A percentile compares a stretch with the other conserved stretches of the same genome.
Evolutionary conservation across 129 eudicot species (phyloP).

Genomic region (Chrysanthemum lavandulifolium): DNA sequence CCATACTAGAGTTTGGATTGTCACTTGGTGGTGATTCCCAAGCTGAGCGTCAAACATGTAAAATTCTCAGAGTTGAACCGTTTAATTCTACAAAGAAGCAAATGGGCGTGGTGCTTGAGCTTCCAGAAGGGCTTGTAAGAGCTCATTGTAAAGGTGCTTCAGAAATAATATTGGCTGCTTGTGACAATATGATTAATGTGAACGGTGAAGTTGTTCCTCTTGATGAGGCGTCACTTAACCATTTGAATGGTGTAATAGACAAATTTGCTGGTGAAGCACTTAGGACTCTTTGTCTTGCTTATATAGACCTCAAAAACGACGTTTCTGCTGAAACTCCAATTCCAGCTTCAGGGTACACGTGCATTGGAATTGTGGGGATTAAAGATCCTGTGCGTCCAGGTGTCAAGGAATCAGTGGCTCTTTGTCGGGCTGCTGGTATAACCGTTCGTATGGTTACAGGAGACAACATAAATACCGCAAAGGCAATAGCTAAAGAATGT

Average conservation of each 20-base stretch:
- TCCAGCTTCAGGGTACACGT: slow-evolving; percentile 72
- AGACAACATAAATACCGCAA: slow-evolving; percentile 91
- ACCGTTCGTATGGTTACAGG: slow-evolving; percentile 96
- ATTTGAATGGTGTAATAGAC: slow-evolving; percentile 58
- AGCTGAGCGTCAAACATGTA: slow-evolving; percentile 43
- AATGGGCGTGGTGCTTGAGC: slow-evolving; percentile 92
- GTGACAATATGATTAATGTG: slow-evolving; percentile 71
- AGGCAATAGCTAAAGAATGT: slow-evolving; percentile 96
- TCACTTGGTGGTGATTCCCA: slow-evolving; percentile 90
- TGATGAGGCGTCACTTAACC: slow-evolving; percentile 46
- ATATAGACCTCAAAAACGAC: slow-evolving; percentile 64
- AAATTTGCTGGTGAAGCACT: slow-evolving; percentile 89
- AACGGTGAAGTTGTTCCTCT: slow-evolving; percentile 76
- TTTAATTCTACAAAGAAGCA: slow-evolving; percentile 93
- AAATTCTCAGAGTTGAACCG: slow-evolving; percentile 76
- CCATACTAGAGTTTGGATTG: slow-evolving; percentile 74
- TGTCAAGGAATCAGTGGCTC: slow-evolving; percentile 92
- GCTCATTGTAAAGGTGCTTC: slow-evolving; percentile 97
- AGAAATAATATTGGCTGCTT: slow-evolving; percentile 77
- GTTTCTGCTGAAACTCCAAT: slow-evolving; percentile 59
- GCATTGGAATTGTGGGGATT: slow-evolving; percentile 93
- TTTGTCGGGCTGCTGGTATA: slow-evolving; percentile 88
- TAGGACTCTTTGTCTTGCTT: slow-evolving; percentile 87
- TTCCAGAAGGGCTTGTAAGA: slow-evolving; percentile 69
- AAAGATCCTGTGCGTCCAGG: slow-evolving; percentile 99